Base-by-base conservation (phyloP, 148 eudicot species). In the Polygonum maritimum region DNA sequence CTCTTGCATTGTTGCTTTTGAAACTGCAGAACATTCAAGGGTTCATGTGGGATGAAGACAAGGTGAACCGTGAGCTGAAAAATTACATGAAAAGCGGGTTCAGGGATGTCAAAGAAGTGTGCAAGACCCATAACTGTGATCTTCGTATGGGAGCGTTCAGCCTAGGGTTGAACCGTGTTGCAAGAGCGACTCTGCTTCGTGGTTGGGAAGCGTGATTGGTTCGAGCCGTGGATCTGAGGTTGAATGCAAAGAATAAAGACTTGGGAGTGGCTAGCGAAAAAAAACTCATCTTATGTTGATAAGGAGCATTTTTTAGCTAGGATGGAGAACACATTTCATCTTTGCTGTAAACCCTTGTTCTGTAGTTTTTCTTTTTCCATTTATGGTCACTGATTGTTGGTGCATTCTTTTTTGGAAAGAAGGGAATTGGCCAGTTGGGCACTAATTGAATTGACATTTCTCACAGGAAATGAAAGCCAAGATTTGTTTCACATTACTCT, bases 41-140 rank as follows among this genome's bases (percentile, higher is more conserved):
- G 2, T 89, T 89, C 78, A 85, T 89, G 86, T 89, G 92, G 92
- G 88, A 87, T 41, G 92, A 89, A 67, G 90, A 85, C 39, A 87
- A 89, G 77, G 92, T 89, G 33, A 72, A 72, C 75, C 35, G 11
- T 3, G 75, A 41, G 54, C 54, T 72, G 10, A 72, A 72, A 48
- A 72, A 19, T 5, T 72, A 72, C 35, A 72, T 72, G 75, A 72
- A 15, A 0, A 72, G 36, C 4, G 75, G 52, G 0, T 72, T 72
- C 54, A 72, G 11, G 75, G 75, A 72, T 26, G 54, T 72, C 26
- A 72, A 72, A 72, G 75, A 45, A 16, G 44, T 72, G 75, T 72
- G 75, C 5, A 72, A 72, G 54, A 72, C 54, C 16, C 75, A 72
- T 31, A 72, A 72, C 54, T 72, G 75, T 7, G 75, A 72, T 21